phyloP scores from a whole-genome alignment of 306 rosid species.

The Medicago lupulina region DNA sequence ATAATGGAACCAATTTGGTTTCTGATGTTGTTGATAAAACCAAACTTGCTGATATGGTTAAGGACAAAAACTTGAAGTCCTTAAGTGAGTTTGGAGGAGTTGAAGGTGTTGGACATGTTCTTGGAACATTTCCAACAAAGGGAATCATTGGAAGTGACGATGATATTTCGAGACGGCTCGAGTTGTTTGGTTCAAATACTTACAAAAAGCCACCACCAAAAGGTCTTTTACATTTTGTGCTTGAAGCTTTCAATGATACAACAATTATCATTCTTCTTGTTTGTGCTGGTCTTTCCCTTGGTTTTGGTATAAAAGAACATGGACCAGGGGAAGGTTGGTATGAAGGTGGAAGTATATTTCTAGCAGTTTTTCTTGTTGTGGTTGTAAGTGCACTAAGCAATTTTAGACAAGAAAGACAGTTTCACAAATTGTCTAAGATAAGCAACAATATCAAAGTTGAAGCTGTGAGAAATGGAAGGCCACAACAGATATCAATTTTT shows the following conservation, averaged over 20 bases:
- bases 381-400: constrained; percentile 77
- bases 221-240: constrained; percentile 60
- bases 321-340: constrained; percentile 86
- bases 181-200: constrained; percentile 69
- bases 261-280: constrained; percentile 72
- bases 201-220: constrained; percentile 71
- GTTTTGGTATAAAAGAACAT: constrained; percentile 78
- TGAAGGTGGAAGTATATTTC: constrained; percentile 84
- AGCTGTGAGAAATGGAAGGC: constrained; percentile 63
- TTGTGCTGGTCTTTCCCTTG: constrained; percentile 83
- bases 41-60: constrained; percentile 53
- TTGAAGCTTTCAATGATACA: constrained; percentile 79
- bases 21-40: constrained; percentile 40
- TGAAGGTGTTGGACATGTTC: constrained; percentile 49
- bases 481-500: constrained; percentile 69
- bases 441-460: constrained; percentile 70
- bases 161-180: constrained; percentile 45
- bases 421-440: constrained; percentile 76
- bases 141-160: constrained; percentile 55
- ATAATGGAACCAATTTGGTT: constrained; percentile 7
- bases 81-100: constrained; percentile 52
- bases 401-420: constrained; percentile 83
- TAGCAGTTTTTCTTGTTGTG: constrained; percentile 74
- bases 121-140: constrained; percentile 48
- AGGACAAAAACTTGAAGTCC: constrained; percentile 49